Base-by-base conservation (phyloP, 2,329 filamentous ascomycete species). In the Hypoxylon sp. region DNA sequence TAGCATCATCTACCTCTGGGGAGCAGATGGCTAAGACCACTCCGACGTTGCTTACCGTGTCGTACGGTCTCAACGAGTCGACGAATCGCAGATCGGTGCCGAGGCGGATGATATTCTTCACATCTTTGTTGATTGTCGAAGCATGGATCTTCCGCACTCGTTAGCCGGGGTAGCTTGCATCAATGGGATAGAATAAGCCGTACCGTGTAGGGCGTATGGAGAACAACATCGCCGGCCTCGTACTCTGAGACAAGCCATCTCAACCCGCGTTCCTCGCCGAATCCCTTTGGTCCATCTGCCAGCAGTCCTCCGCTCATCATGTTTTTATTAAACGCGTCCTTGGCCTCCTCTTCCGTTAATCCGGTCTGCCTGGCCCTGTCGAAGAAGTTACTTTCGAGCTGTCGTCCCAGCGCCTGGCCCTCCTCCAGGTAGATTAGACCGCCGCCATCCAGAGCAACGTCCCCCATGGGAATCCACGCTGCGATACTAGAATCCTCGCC, bases 351-450 rank as follows among this genome's bases (percentile, higher is more conserved):
- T 0, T 84, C 81, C 0, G 72, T 78, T 53, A 87, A 59, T 0
- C 81, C 82, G 6, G 73, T 73, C 40, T 75, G 74, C 58, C 73
- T 77, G 2, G 83, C 83, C 57, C 79, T 81, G 2, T 51, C 63
- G 1, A 74, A 75, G 66, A 86, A 86, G 2, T 77, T 74, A 9
- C 73, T 70, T 60, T 86, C 83, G 4, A 84, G 74, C 50, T 83
- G 74, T 20, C 70, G 67, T 1, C 83, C 83, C 1, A 84, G 73
- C 0, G 67, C 66, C 10, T 64, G 62, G 69, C 77, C 75, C 40
- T 80, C 73, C 61, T 87, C 83, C 1, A 87, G 72, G 57, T 87
- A 87, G 0, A 87, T 84, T 50, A 87, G 67, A 0, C 84, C 84
- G 4, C 84, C 84, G 0, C 84, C 83, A 41, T 81, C 77, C 4